phyloP scores from a whole-genome alignment of 345 rosid genomes.

The Linum tenue region DNA sequence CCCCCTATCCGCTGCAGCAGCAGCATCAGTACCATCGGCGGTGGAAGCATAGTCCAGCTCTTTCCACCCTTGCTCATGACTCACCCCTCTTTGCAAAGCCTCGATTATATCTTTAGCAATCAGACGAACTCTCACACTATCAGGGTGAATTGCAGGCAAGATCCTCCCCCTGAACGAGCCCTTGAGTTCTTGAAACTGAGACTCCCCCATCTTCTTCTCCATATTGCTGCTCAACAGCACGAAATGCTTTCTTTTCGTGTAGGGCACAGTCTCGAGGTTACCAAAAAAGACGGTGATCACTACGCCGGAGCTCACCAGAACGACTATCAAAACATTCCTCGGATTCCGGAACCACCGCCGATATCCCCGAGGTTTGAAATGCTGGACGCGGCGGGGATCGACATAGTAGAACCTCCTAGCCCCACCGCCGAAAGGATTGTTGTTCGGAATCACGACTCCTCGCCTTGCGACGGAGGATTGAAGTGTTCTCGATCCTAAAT shows the following conservation, averaged over 20 bases:
- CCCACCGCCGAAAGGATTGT: not conserved
- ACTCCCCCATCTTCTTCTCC: slow-evolving; percentile 65
- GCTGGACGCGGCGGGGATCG: slow-evolving; percentile 51
- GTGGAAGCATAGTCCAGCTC: slow-evolving; percentile 60
- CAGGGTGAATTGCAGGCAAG: slow-evolving; percentile 75
- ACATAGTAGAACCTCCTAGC: slow-evolving; percentile 61
- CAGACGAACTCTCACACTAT: slow-evolving; percentile 59
- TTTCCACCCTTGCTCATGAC: slow-evolving; percentile 57
- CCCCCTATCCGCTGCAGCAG: slow-evolving; percentile 16
- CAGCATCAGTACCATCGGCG: slow-evolving; percentile 22
- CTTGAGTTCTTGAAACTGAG: slow-evolving; percentile 55
- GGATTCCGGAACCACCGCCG: slow-evolving; percentile 63
- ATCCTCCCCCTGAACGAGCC: slow-evolving; percentile 51
- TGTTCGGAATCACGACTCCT: not conserved
- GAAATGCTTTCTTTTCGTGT: slow-evolving; percentile 72
- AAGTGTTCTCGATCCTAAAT: slow-evolving; percentile 14
- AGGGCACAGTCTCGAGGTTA: slow-evolving; percentile 71
- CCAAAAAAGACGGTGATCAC: slow-evolving; percentile 53
- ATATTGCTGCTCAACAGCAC: slow-evolving; percentile 55
- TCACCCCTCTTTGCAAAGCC: slow-evolving; percentile 76
- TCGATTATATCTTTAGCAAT: slow-evolving; percentile 64
- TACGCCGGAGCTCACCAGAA: slow-evolving; percentile 47
- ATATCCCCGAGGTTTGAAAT: slow-evolving; percentile 68
- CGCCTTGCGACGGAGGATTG: slow-evolving; percentile 9
- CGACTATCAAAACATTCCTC: slow-evolving; percentile 36